Percentiles rank a stretch among this genome's conserved stretches.
phyloP scores from a whole-genome alignment of 23 red algal species.

The Gracilaria domingensis region DNA sequence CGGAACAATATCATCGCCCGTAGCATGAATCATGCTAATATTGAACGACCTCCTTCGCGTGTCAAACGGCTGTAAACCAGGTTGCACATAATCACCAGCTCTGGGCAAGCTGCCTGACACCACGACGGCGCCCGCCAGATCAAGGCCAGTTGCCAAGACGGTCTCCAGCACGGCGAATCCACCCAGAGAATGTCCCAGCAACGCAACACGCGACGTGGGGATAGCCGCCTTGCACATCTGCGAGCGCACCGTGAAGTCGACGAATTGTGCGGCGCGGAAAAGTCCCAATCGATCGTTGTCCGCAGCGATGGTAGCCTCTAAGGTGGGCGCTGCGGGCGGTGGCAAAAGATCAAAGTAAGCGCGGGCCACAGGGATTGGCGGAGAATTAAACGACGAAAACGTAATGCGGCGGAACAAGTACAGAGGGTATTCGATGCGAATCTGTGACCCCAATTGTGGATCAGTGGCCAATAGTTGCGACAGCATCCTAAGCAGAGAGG shows the following conservation, averaged over 20 bases:
- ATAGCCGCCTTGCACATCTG: constrained; percentile 11
- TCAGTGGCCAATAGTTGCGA: not conserved
- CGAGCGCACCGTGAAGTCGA: constrained; percentile 10
- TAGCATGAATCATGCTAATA: constrained; percentile 8
- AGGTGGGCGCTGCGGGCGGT: not conserved
- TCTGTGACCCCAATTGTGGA: not conserved
- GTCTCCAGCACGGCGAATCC: constrained; percentile 7
- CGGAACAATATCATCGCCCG: constrained; percentile 4
- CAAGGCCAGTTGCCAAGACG: constrained; percentile 1
- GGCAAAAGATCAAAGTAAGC: constrained; percentile 20
- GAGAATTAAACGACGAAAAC: not conserved
- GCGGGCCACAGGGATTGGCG: not conserved
- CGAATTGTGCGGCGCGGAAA: not conserved
- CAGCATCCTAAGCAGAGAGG: not conserved
- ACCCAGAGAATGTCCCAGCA: constrained; percentile 9
- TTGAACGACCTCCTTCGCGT: not conserved
- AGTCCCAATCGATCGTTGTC: constrained; percentile 15
- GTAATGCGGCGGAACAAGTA: constrained; percentile 2
- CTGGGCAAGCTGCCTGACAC: constrained; percentile 6
- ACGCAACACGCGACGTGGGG: constrained; percentile 5
- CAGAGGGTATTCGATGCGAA: not conserved
- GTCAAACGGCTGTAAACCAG: not conserved
- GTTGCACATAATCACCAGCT: constrained; percentile 4
- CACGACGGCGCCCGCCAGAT: not conserved
- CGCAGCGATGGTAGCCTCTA: not conserved